Percentiles rank a stretch among this genome's conserved stretches.
Conservation (phyloP, 179 eudicot genomes). For the Dionaea muscipula region DNA sequence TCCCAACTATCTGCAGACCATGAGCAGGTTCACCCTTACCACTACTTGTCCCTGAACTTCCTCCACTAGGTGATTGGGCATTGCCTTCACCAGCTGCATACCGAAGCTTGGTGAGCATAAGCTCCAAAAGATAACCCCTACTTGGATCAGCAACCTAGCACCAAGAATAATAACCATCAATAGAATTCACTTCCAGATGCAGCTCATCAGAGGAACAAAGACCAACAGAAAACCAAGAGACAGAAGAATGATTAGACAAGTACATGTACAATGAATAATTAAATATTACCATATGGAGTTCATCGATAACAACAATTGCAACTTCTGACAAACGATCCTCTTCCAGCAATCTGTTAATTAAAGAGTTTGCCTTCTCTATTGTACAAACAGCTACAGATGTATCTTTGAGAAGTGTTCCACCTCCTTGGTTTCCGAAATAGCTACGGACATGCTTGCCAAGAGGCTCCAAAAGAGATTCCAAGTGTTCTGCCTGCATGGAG, state of each 20-base stretch:
- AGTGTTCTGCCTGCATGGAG: slow-evolving; percentile 72
- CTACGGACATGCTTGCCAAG: slow-evolving; percentile 90
- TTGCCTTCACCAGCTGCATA: slow-evolving; percentile 98
- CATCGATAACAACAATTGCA: slow-evolving; percentile 95
- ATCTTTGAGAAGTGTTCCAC: slow-evolving; percentile 85
- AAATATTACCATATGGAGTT: slow-evolving; percentile 84
- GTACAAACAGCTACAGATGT: slow-evolving; percentile 98
- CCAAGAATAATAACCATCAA: slow-evolving; percentile 15
- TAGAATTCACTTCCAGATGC: slow-evolving; percentile 1
- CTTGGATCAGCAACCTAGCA: slow-evolving; percentile 92
- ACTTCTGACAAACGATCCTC: slow-evolving; percentile 95
- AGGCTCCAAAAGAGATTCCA: slow-evolving; percentile 80
- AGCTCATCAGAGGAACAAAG: neutral
- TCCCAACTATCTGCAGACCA: slow-evolving; percentile 95
- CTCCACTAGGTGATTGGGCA: slow-evolving; percentile 64
- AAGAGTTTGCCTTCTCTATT: slow-evolving; percentile 95
- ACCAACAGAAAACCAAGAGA: neutral
- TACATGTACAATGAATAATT: slow-evolving; percentile 4
- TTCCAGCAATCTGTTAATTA: slow-evolving; percentile 79
- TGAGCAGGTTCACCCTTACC: slow-evolving; percentile 60
- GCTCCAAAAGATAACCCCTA: slow-evolving; percentile 98
- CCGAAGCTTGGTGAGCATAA: slow-evolving; percentile 88
- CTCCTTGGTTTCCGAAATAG: slow-evolving; percentile 95
- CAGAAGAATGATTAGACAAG: neutral
- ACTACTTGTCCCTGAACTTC: slow-evolving; percentile 79